Base-by-base conservation (phyloP, 176 grass and related monocot genomes). In the Triticum turgidum region DNA sequence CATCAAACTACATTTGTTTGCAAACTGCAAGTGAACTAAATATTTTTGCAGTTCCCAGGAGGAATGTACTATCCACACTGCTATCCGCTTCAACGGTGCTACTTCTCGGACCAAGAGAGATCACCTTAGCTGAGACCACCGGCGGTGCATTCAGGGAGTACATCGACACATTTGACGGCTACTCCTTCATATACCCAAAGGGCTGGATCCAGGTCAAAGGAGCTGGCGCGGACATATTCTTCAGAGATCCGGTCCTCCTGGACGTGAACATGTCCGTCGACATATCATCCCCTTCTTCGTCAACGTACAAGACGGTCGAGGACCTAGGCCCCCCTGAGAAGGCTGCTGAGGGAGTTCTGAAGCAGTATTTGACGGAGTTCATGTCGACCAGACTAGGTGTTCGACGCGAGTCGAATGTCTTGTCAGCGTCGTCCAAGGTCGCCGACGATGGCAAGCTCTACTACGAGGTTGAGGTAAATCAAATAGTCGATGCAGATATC, bases 381-480 rank as follows among this genome's bases (percentile, higher is more conserved):
- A 98, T 98, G 93, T 93, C 95, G 0, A 95, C 93, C 38, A 89
- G 95, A 52, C 76, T 93, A 44, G 93, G 95, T 4, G 89, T 98
- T 67, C 89, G 77, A 11, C 93, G 95, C 0, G 89, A 95, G 65
- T 98, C 97, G 3, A 94, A 91, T 73, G 87, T 99, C 54, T 39
- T 94, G 61, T 91, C 97, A 11, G 91, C 94, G 1, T 87, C 69
- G 2, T 89, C 94, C 9, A 96, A 90, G 73, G 78, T 93, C 7
- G 87, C 90, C 42, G 90, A 93, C 18, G 94, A 99, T 69, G 97
- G 94, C 52, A 91, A 42, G 85, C 85, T 96, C 65, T 96, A 96
- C 86, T 96, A 99, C 20, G 88, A 99, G 89, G 97, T 99, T 32
- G 94, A 97, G 94, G 94, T 96, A 78, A 92, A 69, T 4, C 0